Evolutionary conservation across 345 rosid species (phyloP), one percentile per base, ranked within the genome.

Genomic region (Sonneratia caseolaris): DNA sequence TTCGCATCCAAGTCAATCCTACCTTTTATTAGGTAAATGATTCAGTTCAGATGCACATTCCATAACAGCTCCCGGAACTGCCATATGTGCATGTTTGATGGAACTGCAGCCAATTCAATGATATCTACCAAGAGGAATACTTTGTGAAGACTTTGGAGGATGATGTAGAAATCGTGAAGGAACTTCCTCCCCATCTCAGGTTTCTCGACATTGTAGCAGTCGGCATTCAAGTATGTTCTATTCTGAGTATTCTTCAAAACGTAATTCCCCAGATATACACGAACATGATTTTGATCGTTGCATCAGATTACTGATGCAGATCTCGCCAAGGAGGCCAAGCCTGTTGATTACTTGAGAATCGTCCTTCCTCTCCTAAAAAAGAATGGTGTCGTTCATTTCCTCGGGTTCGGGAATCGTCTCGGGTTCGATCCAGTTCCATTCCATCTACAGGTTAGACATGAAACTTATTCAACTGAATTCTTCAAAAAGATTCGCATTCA

Each of bases 321-420:
- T 76, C 86, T 94, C 18, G 83, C 40, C 16, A 94, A 94, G 85
- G 98, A 94, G 75, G 97, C 98, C 69, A 87, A 77, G 69, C 95
- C 89, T 18, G 70, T 22, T 16, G 95, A 90, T 75, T 94, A 89
- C 75, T 27, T 84, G 2, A 66, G 83, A 71, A 82, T 51, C 37
- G 92, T 86, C 32, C 89, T 88, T 84, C 97, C 95, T 55, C 42
- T 88, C 68, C 79, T 91, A 37, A 10, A 66, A 67, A 77, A 32
- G 78, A 86, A 87, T 37, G 86, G 88, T 73, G 79, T 91, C 51
- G 95, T 94, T 76, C 95, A 88, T 76, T 84, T 94, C 72, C 92
- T 91, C 3, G 98, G 98, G 73, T 94, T 84, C 8, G 96, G 96
- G 62, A 94, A 94, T 64, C 91, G 96, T 49, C 96, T 94, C 10